A percentile compares a stretch with the other conserved stretches of the same genome.
These are phyloP conservation scores for Penicillium sp. DNA, from an alignment of 2,329 filamentous ascomycete species.

Conservation along the genomic window DNA sequence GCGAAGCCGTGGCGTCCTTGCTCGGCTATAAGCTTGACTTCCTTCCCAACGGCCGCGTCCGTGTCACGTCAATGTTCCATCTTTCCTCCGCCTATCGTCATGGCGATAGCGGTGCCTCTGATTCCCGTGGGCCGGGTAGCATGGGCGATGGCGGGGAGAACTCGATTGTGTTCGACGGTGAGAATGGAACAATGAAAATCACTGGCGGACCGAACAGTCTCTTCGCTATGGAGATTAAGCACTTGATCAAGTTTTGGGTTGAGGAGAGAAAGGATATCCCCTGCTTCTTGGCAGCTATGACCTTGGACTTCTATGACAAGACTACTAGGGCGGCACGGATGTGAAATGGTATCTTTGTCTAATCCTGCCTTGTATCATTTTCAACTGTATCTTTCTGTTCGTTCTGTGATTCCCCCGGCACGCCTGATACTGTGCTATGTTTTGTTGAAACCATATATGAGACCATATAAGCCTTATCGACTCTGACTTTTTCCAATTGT, in stretches of 20 bases:
- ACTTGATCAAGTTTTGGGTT: slow-evolving; percentile 93
- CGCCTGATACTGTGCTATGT: slow-evolving; percentile 21
- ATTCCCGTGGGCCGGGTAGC: slow-evolving; percentile 46
- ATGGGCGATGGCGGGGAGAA: slow-evolving; percentile 52
- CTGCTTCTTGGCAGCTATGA: slow-evolving; percentile 86
- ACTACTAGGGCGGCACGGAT: slow-evolving; percentile 42
- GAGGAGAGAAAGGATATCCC: slow-evolving; percentile 90
- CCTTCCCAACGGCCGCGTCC: slow-evolving; percentile 93
- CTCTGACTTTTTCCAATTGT: no score
- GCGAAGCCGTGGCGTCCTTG: slow-evolving; percentile 87
- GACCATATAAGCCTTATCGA: background rate
- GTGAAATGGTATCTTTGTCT: slow-evolving; percentile 15
- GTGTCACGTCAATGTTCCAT: slow-evolving; percentile 82
- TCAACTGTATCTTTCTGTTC: background rate
- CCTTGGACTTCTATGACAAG: slow-evolving; percentile 84
- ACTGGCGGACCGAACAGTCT: slow-evolving; percentile 81
- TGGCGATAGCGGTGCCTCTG: slow-evolving; percentile 53
- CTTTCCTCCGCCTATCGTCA: slow-evolving; percentile 55
- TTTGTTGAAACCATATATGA: slow-evolving; percentile 3
- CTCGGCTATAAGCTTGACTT: slow-evolving; percentile 95
- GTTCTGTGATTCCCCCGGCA: background rate
- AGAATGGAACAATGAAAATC: slow-evolving; percentile 97
- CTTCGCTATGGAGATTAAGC: slow-evolving; percentile 81
- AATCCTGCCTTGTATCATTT: background rate
- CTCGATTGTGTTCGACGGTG: slow-evolving; percentile 79